Base-by-base conservation (phyloP, 2,329 filamentous ascomycete species). In the Fusarium fracticaudum region DNA sequence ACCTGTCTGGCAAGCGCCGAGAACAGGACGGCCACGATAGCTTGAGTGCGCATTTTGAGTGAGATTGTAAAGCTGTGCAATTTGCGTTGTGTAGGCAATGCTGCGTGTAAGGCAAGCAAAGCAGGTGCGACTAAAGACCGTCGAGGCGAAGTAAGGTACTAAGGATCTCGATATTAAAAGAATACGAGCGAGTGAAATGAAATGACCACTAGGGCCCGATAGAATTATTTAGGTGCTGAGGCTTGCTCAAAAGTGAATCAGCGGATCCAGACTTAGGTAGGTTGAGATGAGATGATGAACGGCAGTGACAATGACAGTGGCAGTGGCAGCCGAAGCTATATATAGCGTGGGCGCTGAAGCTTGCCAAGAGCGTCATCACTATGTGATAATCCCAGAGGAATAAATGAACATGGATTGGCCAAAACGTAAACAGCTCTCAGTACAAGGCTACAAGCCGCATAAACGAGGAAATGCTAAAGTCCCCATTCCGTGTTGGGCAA, bases 1-100 rank as follows among this genome's bases (percentile, higher is more conserved):
- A 71, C 80, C 40, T 79, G 77, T 35, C 79, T 76, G 41, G 80
- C 61, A 33, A 80, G 71, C 40, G 78, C 79, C 48, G 79, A 75
- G 44, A 80, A 74, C 50, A 82, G 50, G 45, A 78, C 38, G 62
- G 79, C 74, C 38, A 79, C 33, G 17, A 80, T 44, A 60, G 71
- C 65, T 54, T 69, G 72, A 58, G 66, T 48, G 37, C 72, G 73
- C 78, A 80, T 80, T 29, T 60, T 76, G 65, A 55, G 44, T 44
- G 33, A 62, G 57, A 37, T 59, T 18, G 38, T 29, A 45, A 40
- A 63, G 37, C 38, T 38, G 53, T 37, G 62, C 47, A 31, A 60
- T 44, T 41, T 50, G 44, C 60, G 61, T 59, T 45, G 24, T 26
- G n/a, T 26, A 55, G 59, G 55, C 31, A 35, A 51, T 51, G 31